Base-by-base conservation (phyloP, 345 rosid genomes). In the Sapria himalayana region DNA sequence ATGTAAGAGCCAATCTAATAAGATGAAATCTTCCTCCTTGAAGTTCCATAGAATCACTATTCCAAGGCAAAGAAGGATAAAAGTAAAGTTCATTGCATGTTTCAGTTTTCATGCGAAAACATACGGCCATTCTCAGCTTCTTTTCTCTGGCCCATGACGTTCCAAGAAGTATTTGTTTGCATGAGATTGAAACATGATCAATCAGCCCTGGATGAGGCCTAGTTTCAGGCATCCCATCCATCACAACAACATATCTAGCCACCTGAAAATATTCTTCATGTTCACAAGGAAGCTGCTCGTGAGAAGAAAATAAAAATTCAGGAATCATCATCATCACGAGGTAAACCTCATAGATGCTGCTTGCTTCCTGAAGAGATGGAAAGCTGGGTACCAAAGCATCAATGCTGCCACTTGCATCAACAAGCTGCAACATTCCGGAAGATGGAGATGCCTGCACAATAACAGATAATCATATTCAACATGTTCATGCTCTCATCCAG, bases 361-460 rank as follows among this genome's bases (percentile, higher is more conserved):
- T 38, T 37, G 46, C 35, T 29, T 50, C 52, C 79, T 79, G 68
- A 52, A 58, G 49, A 39, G 77, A 56, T 55, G 69, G 65, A 55
- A 86, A 63, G 54, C 76, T 79, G 15, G 85, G 80, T 46, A 67
- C 38, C 43, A 78, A 49, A 44, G 60, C 76, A 68, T 81, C 72
- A 37, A 81, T 64, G 56, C 75, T 59, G 56, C 81, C 75, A 25
- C 67, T 81, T 37, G 48, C 47, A 64, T 86, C 97, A 65, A 64
- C 69, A 43, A 86, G 49, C 61, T 78, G 92, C 48, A 81, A 55
- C 58, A 69, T 73, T 70, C 89, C 92, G 37, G 78, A 69, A 46
- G 65, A 53, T 33, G 69, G 55, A 49, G 72, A 73, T 41, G 71
- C 49, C 96, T 73, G 60, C 9, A 48, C 15, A 33, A 19, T 45